phyloP scores from a whole-genome alignment of 257 asterid species.

The Agastache rugosa region DNA sequence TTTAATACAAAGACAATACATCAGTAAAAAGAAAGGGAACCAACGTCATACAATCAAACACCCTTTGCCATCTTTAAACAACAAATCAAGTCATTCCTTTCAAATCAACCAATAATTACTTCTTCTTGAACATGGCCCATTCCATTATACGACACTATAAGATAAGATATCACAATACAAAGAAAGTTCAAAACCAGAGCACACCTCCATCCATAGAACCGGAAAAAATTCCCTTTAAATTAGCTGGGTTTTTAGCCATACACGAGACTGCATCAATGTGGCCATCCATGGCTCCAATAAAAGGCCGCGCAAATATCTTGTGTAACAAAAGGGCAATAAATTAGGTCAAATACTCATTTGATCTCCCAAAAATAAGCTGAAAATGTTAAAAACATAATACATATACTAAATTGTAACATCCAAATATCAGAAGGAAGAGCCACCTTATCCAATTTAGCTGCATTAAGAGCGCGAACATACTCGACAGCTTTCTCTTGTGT shows the following conservation, averaged over 20 bases:
- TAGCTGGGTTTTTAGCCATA: constrained; percentile 89
- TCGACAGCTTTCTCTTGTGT: constrained; percentile 87
- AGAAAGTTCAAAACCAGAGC: background rate
- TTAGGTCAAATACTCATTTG: background rate
- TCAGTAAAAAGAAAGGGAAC: background rate
- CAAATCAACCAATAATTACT: constrained; percentile 9
- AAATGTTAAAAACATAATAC: background rate
- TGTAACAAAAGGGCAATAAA: background rate
- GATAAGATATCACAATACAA: constrained; percentile 16
- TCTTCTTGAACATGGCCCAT: background rate
- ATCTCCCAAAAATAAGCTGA: constrained; percentile 5
- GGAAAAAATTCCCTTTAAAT: constrained; percentile 83
- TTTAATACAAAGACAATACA: background rate
- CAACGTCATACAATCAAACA: background rate
- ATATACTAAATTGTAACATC: background rate
- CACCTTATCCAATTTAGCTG: constrained; percentile 95
- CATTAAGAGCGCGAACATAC: constrained; percentile 91
- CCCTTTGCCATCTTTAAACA: background rate
- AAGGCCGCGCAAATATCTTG: constrained; percentile 89
- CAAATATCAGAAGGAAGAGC: background rate
- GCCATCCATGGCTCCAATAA: constrained; percentile 96
- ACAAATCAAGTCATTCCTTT: constrained; percentile 11
- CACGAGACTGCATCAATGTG: constrained; percentile 83
- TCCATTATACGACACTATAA: constrained; percentile 4
- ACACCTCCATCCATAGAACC: constrained; percentile 98